phyloP scores from a whole-genome alignment of 2,329 filamentous ascomycete species.

The Colletotrichum horii region DNA sequence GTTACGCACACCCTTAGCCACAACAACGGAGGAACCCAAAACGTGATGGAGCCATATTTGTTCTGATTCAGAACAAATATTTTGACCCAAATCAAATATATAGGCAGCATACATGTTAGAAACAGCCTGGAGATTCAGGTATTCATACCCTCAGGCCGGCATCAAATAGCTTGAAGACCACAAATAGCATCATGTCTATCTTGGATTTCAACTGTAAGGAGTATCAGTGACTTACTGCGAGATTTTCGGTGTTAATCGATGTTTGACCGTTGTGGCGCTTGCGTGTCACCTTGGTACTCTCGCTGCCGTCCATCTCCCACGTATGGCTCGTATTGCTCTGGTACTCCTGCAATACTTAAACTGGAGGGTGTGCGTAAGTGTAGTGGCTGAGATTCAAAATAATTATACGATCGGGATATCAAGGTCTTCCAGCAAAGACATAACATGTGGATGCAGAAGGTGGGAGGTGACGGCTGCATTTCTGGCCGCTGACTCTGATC shows the following conservation, averaged over 20 bases:
- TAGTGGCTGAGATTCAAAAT: accelerated
- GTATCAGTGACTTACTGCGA: neutral
- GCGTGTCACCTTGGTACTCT: neutral
- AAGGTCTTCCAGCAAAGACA: neutral
- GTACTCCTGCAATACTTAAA: neutral
- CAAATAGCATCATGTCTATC: no score
- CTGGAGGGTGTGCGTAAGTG: neutral
- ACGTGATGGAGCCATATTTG: accelerated
- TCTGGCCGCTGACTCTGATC: neutral
- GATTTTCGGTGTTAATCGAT: neutral
- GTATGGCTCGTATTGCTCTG: neutral
- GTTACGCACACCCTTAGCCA: neutral
- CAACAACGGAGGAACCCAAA: neutral
- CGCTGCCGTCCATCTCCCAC: neutral
- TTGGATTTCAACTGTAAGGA: no score
- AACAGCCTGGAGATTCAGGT: neutral
- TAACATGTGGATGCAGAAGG: neutral
- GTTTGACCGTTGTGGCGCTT: accelerated
- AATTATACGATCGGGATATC: accelerated
- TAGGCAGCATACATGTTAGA: neutral
- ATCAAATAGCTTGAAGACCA: neutral
- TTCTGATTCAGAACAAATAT: neutral
- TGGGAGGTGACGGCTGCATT: neutral
- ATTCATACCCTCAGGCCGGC: neutral
- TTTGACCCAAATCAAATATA: neutral